Conservation (phyloP, 164 flowering plant genomes). For the Piper betle region DNA sequence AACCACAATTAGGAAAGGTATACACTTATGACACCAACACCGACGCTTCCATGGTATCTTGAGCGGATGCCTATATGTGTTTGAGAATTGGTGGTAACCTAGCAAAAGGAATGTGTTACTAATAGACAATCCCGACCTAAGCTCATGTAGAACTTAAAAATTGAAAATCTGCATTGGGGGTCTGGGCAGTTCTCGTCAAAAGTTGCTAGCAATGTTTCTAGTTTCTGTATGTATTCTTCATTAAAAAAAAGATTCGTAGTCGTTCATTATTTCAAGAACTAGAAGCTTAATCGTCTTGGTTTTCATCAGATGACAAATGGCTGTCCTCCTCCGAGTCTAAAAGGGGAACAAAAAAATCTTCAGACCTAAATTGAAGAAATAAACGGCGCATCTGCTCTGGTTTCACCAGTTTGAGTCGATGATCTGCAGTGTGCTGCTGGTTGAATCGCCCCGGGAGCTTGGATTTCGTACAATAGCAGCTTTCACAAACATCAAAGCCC, state of each 20-base stretch:
- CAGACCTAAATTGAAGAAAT: neutral
- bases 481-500: slow-evolving; percentile 74
- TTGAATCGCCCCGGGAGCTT: slow-evolving; percentile 82
- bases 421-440: slow-evolving; percentile 77
- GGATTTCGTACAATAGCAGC: slow-evolving; percentile 50
- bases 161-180: neutral
- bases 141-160: too few species aligned
- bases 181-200: neutral
- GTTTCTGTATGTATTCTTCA: neutral
- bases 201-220: too few species aligned
- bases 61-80: too few species aligned
- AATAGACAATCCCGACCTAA: too few species aligned
- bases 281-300: neutral
- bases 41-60: too few species aligned
- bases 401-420: slow-evolving; percentile 31
- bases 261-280: neutral
- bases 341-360: neutral
- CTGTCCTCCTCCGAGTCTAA: neutral
- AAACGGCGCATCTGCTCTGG: neutral
- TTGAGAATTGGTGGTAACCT: too few species aligned
- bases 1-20: too few species aligned
- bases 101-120: too few species aligned
- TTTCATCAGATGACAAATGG: neutral
- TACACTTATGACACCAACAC: too few species aligned
- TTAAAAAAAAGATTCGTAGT: neutral